These are phyloP conservation scores for Salvia miltiorrhiza DNA, from an alignment of 257 asterid genomes.

Conservation along the genomic window DNA sequence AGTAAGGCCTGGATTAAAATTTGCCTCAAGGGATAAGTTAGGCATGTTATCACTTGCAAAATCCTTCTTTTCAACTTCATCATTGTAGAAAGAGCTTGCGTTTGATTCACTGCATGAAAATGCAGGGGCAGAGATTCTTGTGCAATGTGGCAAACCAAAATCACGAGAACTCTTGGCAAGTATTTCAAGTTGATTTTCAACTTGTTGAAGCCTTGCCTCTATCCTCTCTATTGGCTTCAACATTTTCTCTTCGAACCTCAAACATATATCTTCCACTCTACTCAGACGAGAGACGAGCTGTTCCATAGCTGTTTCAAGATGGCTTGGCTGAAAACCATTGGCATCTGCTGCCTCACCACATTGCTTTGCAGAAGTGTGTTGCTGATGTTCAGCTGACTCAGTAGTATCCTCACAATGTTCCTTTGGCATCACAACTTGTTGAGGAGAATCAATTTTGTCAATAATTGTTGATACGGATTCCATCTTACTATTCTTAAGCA, in stretches of 20 bases:
- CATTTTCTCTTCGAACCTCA: slow-evolving; percentile 84
- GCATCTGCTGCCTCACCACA: slow-evolving; percentile 20
- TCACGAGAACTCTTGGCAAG: slow-evolving; percentile 43
- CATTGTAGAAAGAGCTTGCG: slow-evolving; percentile 51
- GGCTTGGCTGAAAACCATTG: slow-evolving; percentile 27
- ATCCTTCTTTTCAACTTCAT: slow-evolving; percentile 47
- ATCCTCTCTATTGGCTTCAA: slow-evolving; percentile 76
- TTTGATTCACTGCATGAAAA: slow-evolving; percentile 66
- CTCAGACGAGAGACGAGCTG: slow-evolving; percentile 68
- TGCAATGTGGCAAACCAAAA: slow-evolving; percentile 46
- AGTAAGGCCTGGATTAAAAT: slow-evolving; percentile 51
- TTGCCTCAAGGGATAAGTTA: slow-evolving; percentile 27
- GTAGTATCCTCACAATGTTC: slow-evolving; percentile 30
- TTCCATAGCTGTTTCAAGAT: slow-evolving; percentile 59
- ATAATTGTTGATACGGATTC: slow-evolving; percentile 24
- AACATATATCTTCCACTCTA: slow-evolving; percentile 75
- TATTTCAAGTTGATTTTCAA: slow-evolving; percentile 72
- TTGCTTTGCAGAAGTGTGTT: slow-evolving; percentile 19
- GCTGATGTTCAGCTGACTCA: slow-evolving; percentile 29
- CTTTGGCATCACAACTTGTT: too few species aligned
- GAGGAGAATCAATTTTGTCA: slow-evolving; percentile 34
- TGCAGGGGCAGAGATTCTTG: slow-evolving; percentile 65
- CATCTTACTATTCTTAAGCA: slow-evolving; percentile 34
- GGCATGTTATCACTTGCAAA: slow-evolving; percentile 28
- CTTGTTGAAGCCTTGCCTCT: slow-evolving; percentile 72